Evolutionary conservation across 1,284 basidiomycete species (phyloP), one percentile per base, ranked within the genome.

Genomic region (Phellopilus nigrolimitatus): DNA sequence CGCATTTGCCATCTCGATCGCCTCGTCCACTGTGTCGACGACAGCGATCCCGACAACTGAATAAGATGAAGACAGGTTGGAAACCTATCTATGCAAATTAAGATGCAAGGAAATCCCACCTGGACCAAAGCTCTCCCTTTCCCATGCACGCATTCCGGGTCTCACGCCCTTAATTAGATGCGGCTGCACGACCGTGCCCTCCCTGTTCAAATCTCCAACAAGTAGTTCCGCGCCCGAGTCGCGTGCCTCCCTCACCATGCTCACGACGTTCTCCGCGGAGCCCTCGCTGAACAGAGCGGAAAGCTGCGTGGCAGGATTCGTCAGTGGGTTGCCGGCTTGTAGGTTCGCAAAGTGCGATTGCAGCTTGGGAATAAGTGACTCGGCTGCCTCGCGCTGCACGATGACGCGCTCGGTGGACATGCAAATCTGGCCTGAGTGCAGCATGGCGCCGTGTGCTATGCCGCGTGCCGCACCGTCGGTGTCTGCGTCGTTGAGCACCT

Each of bases 391-490:
- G 21, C 69, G 61, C 58, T 81, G 78, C 6, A 82, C 79, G 44
- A 87, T 74, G 27, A 87, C 72, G 24, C 83, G 78, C 60, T 84
- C 82, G 1, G 80, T 79, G 1, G 80, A 80, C 81, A 86, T 85
- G 68, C 84, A 87, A 45, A 87, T 71, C 68, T 87, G 74, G 2
- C 84, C 84, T 3, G 78, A 80, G 64, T 82, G 75, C 22, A 79
- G 59, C 59, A 85, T 73, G 1, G 78, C 76, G 8, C 79, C 82
- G 37, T 70, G 76, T n/a, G 78, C 69, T 58, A 85, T 76, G 39
- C 69, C 66, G 34, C 68, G 68, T 0, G 82, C 78, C 0, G 82
- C 82, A n/a, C 76, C 67, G 4, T 72, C 62, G 17, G 85, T 63
- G 60, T 86, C 73, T 1, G 86, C 85, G 53, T 82, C 80, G 12